Conservation (phyloP, 441 rosid genomes). For the Croton laevigatus region DNA sequence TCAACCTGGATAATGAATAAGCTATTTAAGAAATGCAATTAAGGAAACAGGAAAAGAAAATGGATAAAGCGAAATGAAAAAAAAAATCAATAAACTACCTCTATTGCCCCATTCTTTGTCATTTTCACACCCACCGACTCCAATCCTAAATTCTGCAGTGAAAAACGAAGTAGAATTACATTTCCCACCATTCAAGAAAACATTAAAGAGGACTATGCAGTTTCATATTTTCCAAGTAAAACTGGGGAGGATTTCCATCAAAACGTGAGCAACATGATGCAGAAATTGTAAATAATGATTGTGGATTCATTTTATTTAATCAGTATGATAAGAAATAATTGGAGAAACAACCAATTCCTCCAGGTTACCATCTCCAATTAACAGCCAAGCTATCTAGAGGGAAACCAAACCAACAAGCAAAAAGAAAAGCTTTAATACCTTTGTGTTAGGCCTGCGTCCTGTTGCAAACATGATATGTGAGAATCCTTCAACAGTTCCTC, state of each 20-base stretch:
- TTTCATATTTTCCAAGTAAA: constrained; percentile 1
- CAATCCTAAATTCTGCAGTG: constrained; percentile 81
- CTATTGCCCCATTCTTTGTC: constrained; percentile 76
- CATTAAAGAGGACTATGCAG: not conserved
- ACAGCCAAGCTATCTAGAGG: constrained; percentile 6
- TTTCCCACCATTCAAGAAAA: constrained; percentile 1
- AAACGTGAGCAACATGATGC: constrained; percentile 11
- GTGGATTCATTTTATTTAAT: not conserved
- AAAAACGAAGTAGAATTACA: constrained; percentile 5
- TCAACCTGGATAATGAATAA: constrained; percentile 59
- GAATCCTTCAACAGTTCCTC: constrained; percentile 81
- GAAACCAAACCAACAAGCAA: constrained; percentile 9
- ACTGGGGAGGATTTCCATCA: constrained; percentile 2
- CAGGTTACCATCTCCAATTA: not conserved
- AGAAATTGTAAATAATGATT: constrained; percentile 4
- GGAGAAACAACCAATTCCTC: not conserved
- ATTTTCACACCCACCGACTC: constrained; percentile 69
- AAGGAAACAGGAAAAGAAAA: constrained; percentile 5
- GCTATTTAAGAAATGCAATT: constrained; percentile 4
- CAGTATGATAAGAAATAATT: not conserved
- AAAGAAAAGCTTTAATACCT: constrained; percentile 40
- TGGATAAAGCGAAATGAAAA: constrained; percentile 11
- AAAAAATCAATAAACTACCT: constrained; percentile 40
- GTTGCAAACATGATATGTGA: constrained; percentile 97
- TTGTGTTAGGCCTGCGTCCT: constrained; percentile 84